These are phyloP conservation scores for Mortierella sp. DNA, from an alignment of 371 early-diverging fungal genomes.

Conservation along the genomic window DNA sequence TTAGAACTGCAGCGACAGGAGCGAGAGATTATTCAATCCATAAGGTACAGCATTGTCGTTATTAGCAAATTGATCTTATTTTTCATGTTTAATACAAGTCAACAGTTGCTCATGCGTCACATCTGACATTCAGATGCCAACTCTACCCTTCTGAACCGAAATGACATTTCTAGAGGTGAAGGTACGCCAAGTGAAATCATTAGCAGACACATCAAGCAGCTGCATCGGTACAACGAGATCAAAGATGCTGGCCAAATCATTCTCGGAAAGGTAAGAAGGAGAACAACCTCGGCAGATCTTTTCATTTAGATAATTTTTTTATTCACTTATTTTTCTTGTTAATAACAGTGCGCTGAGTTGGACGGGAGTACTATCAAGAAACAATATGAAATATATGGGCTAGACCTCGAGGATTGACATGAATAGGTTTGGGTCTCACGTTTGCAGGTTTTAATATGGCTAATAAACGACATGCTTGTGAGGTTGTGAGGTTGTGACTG, in stretches of 20 bases:
- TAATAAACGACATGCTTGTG: too few species aligned
- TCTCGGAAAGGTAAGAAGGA: conserved; percentile 49
- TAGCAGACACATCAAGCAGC: conserved; percentile 36
- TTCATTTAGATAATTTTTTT: not conserved
- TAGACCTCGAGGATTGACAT: conserved; percentile 25
- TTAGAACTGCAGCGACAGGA: conserved; percentile 30
- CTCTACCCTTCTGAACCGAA: not conserved
- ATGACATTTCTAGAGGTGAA: conserved; percentile 32
- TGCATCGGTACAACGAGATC: conserved; percentile 54
- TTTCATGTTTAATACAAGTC: not conserved
- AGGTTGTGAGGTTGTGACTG: conserved; percentile 2
- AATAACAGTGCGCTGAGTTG: conserved; percentile 41
- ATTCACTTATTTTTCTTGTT: not conserved
- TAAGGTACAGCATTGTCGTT: conserved; percentile 18
- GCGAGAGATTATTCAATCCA: conserved; percentile 31
- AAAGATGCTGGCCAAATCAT: conserved; percentile 55
- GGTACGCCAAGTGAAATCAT: conserved; percentile 47
- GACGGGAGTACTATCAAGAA: conserved; percentile 55
- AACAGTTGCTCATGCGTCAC: not conserved
- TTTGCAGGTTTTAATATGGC: too few species aligned
- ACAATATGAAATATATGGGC: conserved; percentile 49
- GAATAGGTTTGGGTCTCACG: too few species aligned
- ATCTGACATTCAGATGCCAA: not conserved
- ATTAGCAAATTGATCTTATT: not conserved
- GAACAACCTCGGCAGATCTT: not conserved